These are phyloP conservation scores for Cenchrus americanus DNA, from an alignment of 176 grass and related monocot genomes.

Conservation along the genomic window DNA sequence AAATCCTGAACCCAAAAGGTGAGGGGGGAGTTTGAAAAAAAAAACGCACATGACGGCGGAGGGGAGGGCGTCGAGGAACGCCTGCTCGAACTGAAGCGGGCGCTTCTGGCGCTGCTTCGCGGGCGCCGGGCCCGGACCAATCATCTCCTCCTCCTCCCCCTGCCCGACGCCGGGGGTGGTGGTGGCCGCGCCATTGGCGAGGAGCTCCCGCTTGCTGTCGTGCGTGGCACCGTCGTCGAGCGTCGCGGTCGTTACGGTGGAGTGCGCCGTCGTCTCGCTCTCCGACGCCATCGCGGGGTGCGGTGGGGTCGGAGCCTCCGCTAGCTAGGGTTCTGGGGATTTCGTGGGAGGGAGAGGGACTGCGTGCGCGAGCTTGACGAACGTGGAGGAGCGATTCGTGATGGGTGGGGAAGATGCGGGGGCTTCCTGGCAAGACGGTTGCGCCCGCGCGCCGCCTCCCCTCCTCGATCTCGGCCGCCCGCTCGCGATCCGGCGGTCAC, in stretches of 20 bases:
- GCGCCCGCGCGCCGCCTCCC: not conserved
- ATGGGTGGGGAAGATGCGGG: not conserved
- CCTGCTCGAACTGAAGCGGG: constrained; percentile 94
- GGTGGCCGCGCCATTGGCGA: constrained; percentile 34
- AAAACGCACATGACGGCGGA: constrained; percentile 74
- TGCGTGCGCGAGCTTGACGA: not conserved
- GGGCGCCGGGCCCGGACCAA: constrained; percentile 73
- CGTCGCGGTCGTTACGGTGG: constrained; percentile 33
- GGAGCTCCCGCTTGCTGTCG: constrained; percentile 49
- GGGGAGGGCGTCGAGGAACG: constrained; percentile 89
- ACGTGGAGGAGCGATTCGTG: not conserved
- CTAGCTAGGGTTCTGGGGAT: constrained; percentile 67
- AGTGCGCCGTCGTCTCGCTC: constrained; percentile 37
- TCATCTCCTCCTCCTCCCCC: constrained; percentile 51
- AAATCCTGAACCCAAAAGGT: constrained; percentile 31
- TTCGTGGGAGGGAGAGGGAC: not conserved
- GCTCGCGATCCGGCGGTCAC: not conserved
- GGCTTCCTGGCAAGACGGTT: not conserved
- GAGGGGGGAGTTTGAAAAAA: no score
- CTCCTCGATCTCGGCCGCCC: not conserved
- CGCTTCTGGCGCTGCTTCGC: constrained; percentile 68
- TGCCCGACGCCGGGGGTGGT: not conserved
- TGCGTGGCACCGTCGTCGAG: constrained; percentile 26
- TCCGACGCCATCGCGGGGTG: constrained; percentile 39
- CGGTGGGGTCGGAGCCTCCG: not conserved